These are phyloP conservation scores for Yarrowia divulgata DNA, from an alignment of 805 yeast genomes.

Conservation along the genomic window DNA sequence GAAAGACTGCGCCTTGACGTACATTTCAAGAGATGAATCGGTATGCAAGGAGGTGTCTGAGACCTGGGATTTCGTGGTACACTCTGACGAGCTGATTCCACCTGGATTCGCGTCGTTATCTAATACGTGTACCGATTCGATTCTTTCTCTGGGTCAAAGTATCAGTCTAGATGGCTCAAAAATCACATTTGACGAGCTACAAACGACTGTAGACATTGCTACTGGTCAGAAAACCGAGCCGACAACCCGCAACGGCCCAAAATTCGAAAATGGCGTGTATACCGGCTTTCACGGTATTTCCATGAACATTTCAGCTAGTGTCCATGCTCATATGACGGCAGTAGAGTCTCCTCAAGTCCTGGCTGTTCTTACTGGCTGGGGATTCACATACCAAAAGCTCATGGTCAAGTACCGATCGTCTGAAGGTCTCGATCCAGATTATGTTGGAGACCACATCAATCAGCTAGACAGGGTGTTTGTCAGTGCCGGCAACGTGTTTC, in stretches of 20 bases:
- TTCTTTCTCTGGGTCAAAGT: slow-evolving; percentile 1
- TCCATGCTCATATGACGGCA: neutral
- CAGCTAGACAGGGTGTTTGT: slow-evolving; percentile 11
- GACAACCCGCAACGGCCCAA: no score
- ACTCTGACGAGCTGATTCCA: neutral
- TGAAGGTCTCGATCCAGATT: slow-evolving; percentile 2
- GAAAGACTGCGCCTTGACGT: neutral
- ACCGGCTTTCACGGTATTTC: neutral
- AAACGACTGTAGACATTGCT: neutral
- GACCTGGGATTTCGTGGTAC: neutral
- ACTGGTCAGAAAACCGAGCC: no score
- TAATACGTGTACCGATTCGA: neutral
- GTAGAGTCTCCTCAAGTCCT: slow-evolving; percentile 15
- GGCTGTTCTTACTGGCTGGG: slow-evolving; percentile 20
- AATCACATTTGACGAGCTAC: neutral
- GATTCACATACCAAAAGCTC: slow-evolving; percentile 14
- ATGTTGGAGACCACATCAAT: neutral
- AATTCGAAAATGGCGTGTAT: neutral
- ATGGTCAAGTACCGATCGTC: slow-evolving; percentile 12
- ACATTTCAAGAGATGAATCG: neutral
- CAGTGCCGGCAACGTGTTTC: neutral
- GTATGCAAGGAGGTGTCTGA: neutral
- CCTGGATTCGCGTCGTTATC: neutral
- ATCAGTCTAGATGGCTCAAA: neutral
- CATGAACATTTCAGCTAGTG: neutral